Conservation (phyloP, 805 yeast genomes). For the Sugiyamaella qingdaonensis region DNA sequence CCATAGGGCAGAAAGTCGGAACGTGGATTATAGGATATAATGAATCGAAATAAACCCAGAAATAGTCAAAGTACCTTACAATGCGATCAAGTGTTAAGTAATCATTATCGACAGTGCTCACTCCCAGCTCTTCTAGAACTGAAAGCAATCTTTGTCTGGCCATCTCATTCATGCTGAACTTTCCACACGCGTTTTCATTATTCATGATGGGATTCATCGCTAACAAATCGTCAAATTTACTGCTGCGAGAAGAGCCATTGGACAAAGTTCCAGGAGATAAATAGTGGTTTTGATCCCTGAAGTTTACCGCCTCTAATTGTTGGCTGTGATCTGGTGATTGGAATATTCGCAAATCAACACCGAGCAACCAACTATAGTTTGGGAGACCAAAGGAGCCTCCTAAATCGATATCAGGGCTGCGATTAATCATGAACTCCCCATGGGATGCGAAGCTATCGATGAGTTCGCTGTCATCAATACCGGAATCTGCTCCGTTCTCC, state of each 20-base stretch:
- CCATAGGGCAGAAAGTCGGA: slow-evolving; percentile 31
- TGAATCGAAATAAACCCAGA: slow-evolving; percentile 37
- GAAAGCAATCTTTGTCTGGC: slow-evolving; percentile 15
- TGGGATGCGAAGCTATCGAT: not conserved
- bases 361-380: not conserved
- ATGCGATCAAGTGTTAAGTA: slow-evolving; percentile 21
- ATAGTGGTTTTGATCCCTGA: no score
- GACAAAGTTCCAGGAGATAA: not conserved
- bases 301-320: not conserved
- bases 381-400: not conserved
- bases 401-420: not conserved
- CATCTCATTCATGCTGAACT: slow-evolving; percentile 6
- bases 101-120: slow-evolving; percentile 12
- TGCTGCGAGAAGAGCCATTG: not conserved
- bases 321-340: not conserved
- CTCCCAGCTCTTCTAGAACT: slow-evolving; percentile 20
- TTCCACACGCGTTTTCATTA: not conserved
- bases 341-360: not conserved
- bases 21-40: slow-evolving; percentile 40
- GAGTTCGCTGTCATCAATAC: not conserved
- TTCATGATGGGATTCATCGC: slow-evolving; percentile 6
- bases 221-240: not conserved
- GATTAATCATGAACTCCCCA: slow-evolving; percentile 7
- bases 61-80: slow-evolving; percentile 27
- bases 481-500: no score